Conservation (phyloP, 768 basidiomycete genomes). For the Mycena sanguinolenta region DNA sequence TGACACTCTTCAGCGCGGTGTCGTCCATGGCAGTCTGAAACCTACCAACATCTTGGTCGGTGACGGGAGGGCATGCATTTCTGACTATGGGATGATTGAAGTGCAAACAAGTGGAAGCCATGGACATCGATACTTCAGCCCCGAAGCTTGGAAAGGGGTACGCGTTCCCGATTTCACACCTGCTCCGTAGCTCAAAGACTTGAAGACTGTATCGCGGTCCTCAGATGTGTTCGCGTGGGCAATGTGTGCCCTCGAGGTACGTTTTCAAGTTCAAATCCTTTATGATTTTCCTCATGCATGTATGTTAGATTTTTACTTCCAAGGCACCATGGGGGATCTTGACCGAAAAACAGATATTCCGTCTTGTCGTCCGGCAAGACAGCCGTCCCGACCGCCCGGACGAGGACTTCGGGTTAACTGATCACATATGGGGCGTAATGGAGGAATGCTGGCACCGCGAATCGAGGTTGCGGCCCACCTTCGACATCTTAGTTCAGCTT, state of each 20-base stretch:
- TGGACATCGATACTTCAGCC: slow-evolving; percentile 44
- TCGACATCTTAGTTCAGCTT: slow-evolving; percentile 40
- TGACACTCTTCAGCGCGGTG: slow-evolving; percentile 29
- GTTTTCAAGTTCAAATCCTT: neutral
- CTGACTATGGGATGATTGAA: slow-evolving; percentile 43
- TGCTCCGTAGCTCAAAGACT: neutral
- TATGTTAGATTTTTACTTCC: slow-evolving; percentile 40
- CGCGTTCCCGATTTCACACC: slow-evolving; percentile 10
- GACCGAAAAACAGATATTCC: slow-evolving; percentile 43
- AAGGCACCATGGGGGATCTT: slow-evolving; percentile 43
- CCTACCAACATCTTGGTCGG: slow-evolving; percentile 42
- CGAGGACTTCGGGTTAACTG: slow-evolving; percentile 36
- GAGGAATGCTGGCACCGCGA: slow-evolving; percentile 45
- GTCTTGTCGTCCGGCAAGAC: slow-evolving; percentile 42
- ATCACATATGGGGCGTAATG: slow-evolving; percentile 42
- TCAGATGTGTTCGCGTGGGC: slow-evolving; percentile 47
- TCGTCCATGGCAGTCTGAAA: slow-evolving; percentile 44
- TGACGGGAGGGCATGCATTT: slow-evolving; percentile 35
- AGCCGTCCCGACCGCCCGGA: slow-evolving; percentile 46
- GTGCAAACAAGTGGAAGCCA: slow-evolving; percentile 37
- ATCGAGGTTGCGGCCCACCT: slow-evolving; percentile 42
- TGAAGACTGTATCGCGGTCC: slow-evolving; percentile 40
- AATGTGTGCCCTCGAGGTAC: slow-evolving; percentile 44
- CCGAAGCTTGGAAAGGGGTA: slow-evolving; percentile 47
- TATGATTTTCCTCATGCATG: neutral